Conservation (phyloP, 148 eudicot genomes). For the Persicaria tinctoria region DNA sequence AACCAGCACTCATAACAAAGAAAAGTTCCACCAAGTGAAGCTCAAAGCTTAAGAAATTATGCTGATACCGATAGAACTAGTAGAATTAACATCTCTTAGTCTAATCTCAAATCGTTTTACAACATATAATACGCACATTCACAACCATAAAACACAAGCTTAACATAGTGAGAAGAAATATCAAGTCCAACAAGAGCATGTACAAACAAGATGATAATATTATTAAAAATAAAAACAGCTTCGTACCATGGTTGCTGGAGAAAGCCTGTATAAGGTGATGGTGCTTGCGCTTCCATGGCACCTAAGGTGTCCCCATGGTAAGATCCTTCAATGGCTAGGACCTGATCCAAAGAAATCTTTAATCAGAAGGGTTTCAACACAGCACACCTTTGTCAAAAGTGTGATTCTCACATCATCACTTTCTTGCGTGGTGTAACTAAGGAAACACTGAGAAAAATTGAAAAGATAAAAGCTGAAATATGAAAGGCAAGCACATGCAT, state of each 20-base stretch:
- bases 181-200: background rate
- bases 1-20: background rate
- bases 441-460: background rate
- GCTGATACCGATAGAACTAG: background rate
- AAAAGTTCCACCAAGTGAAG: background rate
- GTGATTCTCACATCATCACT: background rate
- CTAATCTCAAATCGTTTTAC: background rate
- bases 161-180: background rate
- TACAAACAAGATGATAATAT: background rate
- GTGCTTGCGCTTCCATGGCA: slow-evolving; percentile 99
- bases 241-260: slow-evolving; percentile 97
- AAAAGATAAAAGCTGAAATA: slow-evolving; percentile 5
- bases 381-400: background rate
- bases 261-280: slow-evolving; percentile 81
- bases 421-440: background rate
- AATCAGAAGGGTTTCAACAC: background rate
- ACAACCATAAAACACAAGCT: background rate
- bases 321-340: slow-evolving; percentile 84
- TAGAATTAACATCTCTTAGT: background rate
- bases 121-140: background rate
- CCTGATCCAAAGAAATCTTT: slow-evolving; percentile 30
- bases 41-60: background rate
- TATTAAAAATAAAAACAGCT: background rate
- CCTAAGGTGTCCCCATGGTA: slow-evolving; percentile 99
- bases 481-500: background rate